Base-by-base conservation (phyloP, 2,329 filamentous ascomycete species). In the Arthroderma sp. region DNA sequence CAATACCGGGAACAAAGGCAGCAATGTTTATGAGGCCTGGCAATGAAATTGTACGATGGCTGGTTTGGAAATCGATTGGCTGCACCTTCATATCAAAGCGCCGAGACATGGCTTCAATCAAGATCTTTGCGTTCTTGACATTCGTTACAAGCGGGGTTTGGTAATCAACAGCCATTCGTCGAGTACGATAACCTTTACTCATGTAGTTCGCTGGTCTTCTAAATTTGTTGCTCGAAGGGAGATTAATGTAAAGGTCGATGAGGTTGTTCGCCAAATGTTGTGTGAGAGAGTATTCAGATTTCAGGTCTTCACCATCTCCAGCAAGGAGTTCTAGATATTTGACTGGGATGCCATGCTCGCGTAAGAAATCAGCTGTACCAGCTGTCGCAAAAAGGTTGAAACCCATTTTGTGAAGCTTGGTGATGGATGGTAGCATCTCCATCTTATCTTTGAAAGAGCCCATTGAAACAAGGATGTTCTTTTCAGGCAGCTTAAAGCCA, bases 201-300 rank as follows among this genome's bases (percentile, higher is more conserved):
- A 98, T 94, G 76, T 97, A 98, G 78, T 90, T 98, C 66, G 93
- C 93, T 33, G 93, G 93, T 64, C 93, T 85, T 66, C 93, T 84
- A 80, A 94, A 98, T 72, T 91, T 88, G 78, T 98, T 98, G 81
- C 83, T 95, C 11, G 93, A 97, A n/a, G 93, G 93, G 73, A 98
- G 74, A 74, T 98, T 98, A 83, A 98, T 96, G 77, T 98, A 98
- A 60, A 98, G 77, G 71, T 97, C 91, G 66, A 98, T 98, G 72
- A 93, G 85, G 76, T 97, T 97, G 77, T 95, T 97, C 59, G 91
- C 87, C 74, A 98, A 77, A 76, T 96, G 91, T 75, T 97, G 90
- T 1, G 90, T 96, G 61, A 98, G 81, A 7, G 93, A 98, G 76
- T 95, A 98, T 74, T 98, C 93, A 0, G 90, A 88, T 72, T 91